Percentiles rank a stretch among this genome's conserved stretches.
phyloP scores from a whole-genome alignment of 345 rosid species.

The Euphorbia peplus region DNA sequence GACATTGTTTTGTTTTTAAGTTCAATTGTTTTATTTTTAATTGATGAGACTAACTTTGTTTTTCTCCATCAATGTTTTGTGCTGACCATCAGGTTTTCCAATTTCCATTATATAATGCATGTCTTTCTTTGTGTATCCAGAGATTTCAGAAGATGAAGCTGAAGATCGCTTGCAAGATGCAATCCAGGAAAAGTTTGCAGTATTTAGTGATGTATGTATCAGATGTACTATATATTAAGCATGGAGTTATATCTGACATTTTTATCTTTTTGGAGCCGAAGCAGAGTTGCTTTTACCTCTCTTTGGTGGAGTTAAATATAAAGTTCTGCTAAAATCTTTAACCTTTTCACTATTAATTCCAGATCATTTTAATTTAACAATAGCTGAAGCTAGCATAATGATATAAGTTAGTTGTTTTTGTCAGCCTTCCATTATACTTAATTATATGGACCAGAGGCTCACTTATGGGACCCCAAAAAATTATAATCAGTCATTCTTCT shows the following conservation, averaged over 20 bases:
- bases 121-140: slow-evolving; percentile 41
- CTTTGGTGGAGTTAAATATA: not conserved
- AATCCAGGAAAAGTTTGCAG: slow-evolving; percentile 93
- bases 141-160: slow-evolving; percentile 96
- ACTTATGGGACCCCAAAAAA: not conserved
- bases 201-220: slow-evolving; percentile 88
- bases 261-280: not conserved
- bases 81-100: not conserved
- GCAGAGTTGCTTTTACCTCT: not conserved
- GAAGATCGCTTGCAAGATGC: slow-evolving; percentile 93
- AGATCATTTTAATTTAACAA: not conserved
- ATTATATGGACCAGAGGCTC: not conserved
- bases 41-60: not conserved
- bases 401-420: not conserved
- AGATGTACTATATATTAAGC: slow-evolving; percentile 17
- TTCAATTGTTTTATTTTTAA: not conserved
- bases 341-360: not conserved
- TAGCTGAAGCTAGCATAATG: not conserved
- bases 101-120: slow-evolving; percentile 16
- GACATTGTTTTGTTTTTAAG: not conserved
- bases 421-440: not conserved
- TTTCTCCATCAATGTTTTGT: slow-evolving; percentile 12
- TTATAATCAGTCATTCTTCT: not conserved
- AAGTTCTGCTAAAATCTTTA: not conserved
- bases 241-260: slow-evolving; percentile 4